Conservation (phyloP, 352 stramenopile species). For the Plasmopara halstedii region DNA sequence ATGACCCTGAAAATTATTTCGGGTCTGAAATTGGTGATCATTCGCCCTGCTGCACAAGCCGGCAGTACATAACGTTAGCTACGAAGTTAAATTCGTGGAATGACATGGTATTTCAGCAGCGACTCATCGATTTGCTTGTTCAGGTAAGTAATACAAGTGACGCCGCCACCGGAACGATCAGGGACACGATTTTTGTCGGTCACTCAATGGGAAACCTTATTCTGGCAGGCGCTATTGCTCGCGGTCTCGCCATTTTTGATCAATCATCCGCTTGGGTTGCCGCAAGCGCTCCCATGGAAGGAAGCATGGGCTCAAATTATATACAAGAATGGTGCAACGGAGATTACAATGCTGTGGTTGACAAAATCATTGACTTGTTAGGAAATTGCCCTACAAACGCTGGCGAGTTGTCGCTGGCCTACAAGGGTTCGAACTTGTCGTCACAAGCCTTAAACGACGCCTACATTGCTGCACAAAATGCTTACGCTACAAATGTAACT, state of each 20-base stretch:
- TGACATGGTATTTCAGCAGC: slow-evolving; percentile 29
- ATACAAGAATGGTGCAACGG: slow-evolving; percentile 30
- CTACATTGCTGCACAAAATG: slow-evolving; percentile 21
- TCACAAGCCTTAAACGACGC: slow-evolving; percentile 9
- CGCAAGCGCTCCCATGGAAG: slow-evolving; percentile 29
- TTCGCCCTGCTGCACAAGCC: slow-evolving; percentile 51
- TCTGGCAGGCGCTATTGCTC: slow-evolving; percentile 32
- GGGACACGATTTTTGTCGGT: slow-evolving; percentile 51
- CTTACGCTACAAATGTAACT: slow-evolving; percentile 18
- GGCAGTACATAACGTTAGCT: slow-evolving; percentile 40
- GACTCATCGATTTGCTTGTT: slow-evolving; percentile 27
- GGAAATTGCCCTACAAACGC: slow-evolving; percentile 33
- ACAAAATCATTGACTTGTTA: slow-evolving; percentile 23
- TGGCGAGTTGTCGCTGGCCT: slow-evolving; percentile 24
- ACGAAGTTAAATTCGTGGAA: slow-evolving; percentile 44
- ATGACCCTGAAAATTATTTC: slow-evolving; percentile 35
- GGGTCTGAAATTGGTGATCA: slow-evolving; percentile 35
- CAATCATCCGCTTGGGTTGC: slow-evolving; percentile 30
- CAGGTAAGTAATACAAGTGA: slow-evolving; percentile 32
- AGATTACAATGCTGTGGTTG: slow-evolving; percentile 14
- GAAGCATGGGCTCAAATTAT: slow-evolving; percentile 44
- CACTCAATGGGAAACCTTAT: slow-evolving; percentile 66
- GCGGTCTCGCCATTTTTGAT: slow-evolving; percentile 21
- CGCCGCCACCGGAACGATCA: slow-evolving; percentile 26
- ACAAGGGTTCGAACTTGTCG: slow-evolving; percentile 23